Conservation (phyloP, 352 stramenopile genomes). For the Globisporangium uncinulatum region DNA sequence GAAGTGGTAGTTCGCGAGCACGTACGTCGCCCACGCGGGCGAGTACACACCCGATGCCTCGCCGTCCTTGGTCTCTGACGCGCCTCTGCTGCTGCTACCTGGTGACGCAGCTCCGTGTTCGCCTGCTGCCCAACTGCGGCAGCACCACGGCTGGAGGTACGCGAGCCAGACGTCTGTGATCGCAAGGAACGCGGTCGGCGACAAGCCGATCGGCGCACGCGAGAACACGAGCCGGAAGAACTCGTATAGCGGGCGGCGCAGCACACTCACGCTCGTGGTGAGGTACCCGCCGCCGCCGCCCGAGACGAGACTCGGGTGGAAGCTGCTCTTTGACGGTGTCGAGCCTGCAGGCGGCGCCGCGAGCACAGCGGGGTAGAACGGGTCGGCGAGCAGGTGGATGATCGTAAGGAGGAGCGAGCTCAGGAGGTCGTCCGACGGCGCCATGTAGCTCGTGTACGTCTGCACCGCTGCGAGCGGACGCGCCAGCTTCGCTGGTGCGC, state of each 20-base stretch:
- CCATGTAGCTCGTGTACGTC: conserved; percentile 81
- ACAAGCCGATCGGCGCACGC: conserved; percentile 67
- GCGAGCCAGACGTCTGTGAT: conserved; percentile 85
- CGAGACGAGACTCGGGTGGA: conserved; percentile 20
- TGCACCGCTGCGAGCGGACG: conserved; percentile 72
- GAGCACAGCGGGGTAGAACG: conserved; percentile 62
- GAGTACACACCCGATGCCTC: conserved; percentile 31
- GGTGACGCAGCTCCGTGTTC: conserved; percentile 13
- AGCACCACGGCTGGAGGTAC: conserved; percentile 84
- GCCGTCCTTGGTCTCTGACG: conserved; percentile 2
- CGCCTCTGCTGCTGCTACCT: neutral
- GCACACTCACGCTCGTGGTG: conserved; percentile 64
- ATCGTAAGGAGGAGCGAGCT: conserved; percentile 77
- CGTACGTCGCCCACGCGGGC: conserved; percentile 64
- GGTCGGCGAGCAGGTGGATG: conserved; percentile 77
- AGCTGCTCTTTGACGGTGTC: conserved; percentile 8
- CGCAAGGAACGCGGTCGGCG: conserved; percentile 70
- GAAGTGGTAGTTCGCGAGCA: conserved; percentile 87
- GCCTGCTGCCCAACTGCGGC: conserved; percentile 44
- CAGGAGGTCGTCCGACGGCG: conserved; percentile 77
- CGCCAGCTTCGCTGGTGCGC: conserved; percentile 26
- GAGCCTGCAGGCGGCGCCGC: conserved; percentile 18
- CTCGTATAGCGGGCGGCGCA: conserved; percentile 73
- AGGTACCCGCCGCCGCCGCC: conserved; percentile 54
- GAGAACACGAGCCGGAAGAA: conserved; percentile 84